A percentile compares a stretch with the other conserved stretches of the same genome.
These are phyloP conservation scores for Emydomyces testavorans DNA, from an alignment of 2,329 filamentous ascomycete genomes.

Conservation along the genomic window DNA sequence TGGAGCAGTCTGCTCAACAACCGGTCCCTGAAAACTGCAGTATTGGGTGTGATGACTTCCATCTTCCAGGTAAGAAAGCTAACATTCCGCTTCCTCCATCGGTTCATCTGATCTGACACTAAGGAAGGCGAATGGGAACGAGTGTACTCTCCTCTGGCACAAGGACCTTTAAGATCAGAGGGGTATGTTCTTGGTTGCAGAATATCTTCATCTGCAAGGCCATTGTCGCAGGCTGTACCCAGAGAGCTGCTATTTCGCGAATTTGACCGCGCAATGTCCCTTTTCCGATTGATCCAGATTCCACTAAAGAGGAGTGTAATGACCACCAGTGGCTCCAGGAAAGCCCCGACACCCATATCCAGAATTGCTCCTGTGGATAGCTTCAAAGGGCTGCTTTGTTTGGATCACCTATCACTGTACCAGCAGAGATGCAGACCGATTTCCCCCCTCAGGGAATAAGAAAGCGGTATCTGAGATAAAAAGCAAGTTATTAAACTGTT, in stretches of 20 bases:
- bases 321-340: constrained; percentile 52
- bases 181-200: neutral
- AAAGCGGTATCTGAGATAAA: no score
- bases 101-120: constrained; percentile 32
- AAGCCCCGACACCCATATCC: constrained; percentile 44
- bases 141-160: constrained; percentile 13
- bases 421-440: neutral
- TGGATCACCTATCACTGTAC: neutral
- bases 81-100: constrained; percentile 43
- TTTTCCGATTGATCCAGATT: constrained; percentile 48
- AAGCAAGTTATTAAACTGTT: no score
- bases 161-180: neutral
- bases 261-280: constrained; percentile 25
- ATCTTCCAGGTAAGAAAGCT: constrained; percentile 37
- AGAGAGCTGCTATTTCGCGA: neutral
- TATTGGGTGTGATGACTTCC: constrained; percentile 50
- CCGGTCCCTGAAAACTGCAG: constrained; percentile 47
- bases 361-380: neutral
- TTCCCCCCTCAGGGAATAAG: no score
- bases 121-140: constrained; percentile 33
- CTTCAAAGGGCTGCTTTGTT: neutral
- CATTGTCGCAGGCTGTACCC: neutral
- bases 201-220: constrained; percentile 1
- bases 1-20: constrained; percentile 52
- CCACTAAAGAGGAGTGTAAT: constrained; percentile 49